Conservation (phyloP, 2,329 filamentous ascomycete species). For the Pseudogymnoascus sp. region DNA sequence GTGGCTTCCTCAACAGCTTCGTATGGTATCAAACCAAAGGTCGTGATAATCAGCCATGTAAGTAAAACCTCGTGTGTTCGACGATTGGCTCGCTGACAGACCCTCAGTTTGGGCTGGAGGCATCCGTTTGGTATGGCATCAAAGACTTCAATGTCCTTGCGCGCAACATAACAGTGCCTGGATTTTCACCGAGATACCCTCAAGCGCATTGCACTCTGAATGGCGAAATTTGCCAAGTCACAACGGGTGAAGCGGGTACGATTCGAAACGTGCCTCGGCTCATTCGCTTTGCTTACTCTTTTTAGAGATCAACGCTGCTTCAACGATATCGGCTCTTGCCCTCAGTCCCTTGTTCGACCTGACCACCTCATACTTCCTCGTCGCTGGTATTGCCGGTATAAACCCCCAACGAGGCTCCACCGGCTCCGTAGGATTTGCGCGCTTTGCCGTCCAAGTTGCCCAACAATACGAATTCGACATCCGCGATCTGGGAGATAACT, state of each 20-base stretch:
- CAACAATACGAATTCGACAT: slow-evolving; percentile 69
- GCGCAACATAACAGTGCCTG: slow-evolving; percentile 49
- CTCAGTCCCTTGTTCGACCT: slow-evolving; percentile 57
- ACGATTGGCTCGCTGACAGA: not conserved
- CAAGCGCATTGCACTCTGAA: slow-evolving; percentile 55
- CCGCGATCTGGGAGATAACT: slow-evolving; percentile 58
- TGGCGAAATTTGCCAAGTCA: slow-evolving; percentile 58
- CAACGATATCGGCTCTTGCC: slow-evolving; percentile 55
- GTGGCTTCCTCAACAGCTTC: not conserved
- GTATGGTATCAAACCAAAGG: slow-evolving; percentile 43
- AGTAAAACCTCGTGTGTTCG: slow-evolving; percentile 12
- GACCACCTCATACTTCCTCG: slow-evolving; percentile 58
- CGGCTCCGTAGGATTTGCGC: slow-evolving; percentile 57
- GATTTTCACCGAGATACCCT: slow-evolving; percentile 58
- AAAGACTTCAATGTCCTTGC: slow-evolving; percentile 45
- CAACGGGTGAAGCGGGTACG: slow-evolving; percentile 48
- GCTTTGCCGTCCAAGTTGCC: slow-evolving; percentile 65
- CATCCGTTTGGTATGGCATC: slow-evolving; percentile 48
- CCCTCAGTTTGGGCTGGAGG: slow-evolving; percentile 52
- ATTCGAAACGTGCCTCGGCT: not conserved
- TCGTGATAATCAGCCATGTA: slow-evolving; percentile 57
- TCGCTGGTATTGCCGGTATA: slow-evolving; percentile 67
- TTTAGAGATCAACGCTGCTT: slow-evolving; percentile 64
- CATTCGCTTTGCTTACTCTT: not conserved
- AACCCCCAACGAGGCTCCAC: slow-evolving; percentile 61